A percentile compares a stretch with the other conserved stretches of the same genome.
Conservation (phyloP, 176 grass and related monocot species). For the Tillandsia fasciculata region DNA sequence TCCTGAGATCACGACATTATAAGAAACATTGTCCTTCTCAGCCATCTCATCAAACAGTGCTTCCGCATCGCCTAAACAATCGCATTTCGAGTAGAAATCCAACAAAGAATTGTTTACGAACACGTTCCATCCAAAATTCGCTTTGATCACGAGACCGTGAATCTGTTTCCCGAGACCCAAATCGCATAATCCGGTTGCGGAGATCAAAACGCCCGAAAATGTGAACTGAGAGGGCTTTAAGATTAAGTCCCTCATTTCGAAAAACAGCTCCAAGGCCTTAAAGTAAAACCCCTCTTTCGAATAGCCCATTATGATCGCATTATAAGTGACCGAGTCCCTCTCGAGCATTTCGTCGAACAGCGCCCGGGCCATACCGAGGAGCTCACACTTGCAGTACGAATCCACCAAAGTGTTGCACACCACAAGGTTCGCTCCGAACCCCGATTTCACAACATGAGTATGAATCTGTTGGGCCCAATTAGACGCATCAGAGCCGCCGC, state of each 20-base stretch:
- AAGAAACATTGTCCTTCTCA: slow-evolving; percentile 63
- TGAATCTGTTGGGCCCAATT: slow-evolving; percentile 33
- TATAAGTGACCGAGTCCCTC: slow-evolving; percentile 67
- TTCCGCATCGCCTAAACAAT: slow-evolving; percentile 35
- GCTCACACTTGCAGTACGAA: slow-evolving; percentile 75
- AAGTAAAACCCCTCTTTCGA: slow-evolving; percentile 55
- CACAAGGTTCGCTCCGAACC: slow-evolving; percentile 16
- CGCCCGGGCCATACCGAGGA: slow-evolving; percentile 19
- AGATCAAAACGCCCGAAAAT: slow-evolving; percentile 54
- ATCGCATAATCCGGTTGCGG: slow-evolving; percentile 37
- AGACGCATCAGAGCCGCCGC: slow-evolving; percentile 10
- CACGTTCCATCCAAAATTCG: slow-evolving; percentile 41
- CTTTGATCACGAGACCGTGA: slow-evolving; percentile 43
- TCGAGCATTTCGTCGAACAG: slow-evolving; percentile 48
- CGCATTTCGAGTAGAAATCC: slow-evolving; percentile 80
- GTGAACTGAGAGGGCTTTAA: slow-evolving; percentile 47
- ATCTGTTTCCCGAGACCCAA: slow-evolving; percentile 44
- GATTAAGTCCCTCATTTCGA: slow-evolving; percentile 23
- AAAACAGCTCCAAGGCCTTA: slow-evolving; percentile 46
- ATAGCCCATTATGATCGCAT: slow-evolving; percentile 71
- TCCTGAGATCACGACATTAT: slow-evolving; percentile 62
- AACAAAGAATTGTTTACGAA: slow-evolving; percentile 72
- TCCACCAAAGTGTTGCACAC: slow-evolving; percentile 70
- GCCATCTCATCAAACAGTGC: slow-evolving; percentile 60
- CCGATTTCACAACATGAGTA: slow-evolving; percentile 34